phyloP scores from a whole-genome alignment of 2,329 filamentous ascomycete species.

The Penicillium nordicum region DNA sequence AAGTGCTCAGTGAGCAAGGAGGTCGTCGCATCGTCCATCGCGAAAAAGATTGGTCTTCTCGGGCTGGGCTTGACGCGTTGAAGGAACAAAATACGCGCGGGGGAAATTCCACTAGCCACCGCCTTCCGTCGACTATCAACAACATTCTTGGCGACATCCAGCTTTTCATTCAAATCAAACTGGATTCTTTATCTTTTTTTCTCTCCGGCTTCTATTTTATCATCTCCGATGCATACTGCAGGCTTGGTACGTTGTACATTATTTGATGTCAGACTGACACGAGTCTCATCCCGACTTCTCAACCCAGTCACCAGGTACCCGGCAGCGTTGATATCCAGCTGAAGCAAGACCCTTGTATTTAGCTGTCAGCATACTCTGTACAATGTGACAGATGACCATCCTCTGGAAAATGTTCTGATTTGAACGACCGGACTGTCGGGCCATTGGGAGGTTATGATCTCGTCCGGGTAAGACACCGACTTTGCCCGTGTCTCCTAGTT shows the following conservation, averaged over 20 bases:
- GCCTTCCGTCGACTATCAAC: slow-evolving; percentile 10
- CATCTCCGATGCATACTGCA: neutral
- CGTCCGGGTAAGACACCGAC: slow-evolving; percentile 4
- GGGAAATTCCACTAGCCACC: slow-evolving; percentile 15
- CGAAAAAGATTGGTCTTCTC: slow-evolving; percentile 17
- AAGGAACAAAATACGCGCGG: slow-evolving; percentile 17
- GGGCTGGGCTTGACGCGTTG: slow-evolving; percentile 12
- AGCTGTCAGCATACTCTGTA: neutral
- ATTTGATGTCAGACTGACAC: slow-evolving; percentile 3
- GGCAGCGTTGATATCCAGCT: slow-evolving; percentile 6
- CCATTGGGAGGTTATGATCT: slow-evolving; percentile 9
- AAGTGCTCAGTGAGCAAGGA: slow-evolving; percentile 90
- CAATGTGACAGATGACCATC: neutral
- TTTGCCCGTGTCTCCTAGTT: neutral
- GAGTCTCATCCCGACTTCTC: neutral
- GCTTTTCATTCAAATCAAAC: neutral
- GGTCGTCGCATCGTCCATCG: slow-evolving; percentile 45
- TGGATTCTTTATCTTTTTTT: neutral
- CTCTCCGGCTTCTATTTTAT: neutral
- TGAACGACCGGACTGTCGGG: neutral
- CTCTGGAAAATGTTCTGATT: neutral
- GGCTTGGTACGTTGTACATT: neutral
- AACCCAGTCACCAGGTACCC: slow-evolving; percentile 6
- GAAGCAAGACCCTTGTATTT: neutral
- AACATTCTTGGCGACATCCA: slow-evolving; percentile 7